These are phyloP conservation scores for Pseudomassariella vexata DNA, from an alignment of 2,329 filamentous ascomycete species.

Conservation along the genomic window DNA sequence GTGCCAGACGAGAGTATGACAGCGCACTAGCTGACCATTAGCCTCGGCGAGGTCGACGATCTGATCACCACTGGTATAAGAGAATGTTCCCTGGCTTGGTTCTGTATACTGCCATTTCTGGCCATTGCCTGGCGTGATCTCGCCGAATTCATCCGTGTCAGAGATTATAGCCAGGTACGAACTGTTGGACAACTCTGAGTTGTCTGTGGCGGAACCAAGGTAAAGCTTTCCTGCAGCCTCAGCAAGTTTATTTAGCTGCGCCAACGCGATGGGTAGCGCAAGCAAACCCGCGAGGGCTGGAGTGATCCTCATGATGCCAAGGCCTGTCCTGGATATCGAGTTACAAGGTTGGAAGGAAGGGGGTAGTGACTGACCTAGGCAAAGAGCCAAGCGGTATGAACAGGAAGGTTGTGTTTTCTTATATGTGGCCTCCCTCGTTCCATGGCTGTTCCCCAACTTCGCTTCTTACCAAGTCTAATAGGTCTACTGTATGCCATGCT, in stretches of 20 bases:
- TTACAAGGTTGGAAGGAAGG: too few species aligned
- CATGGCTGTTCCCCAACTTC: too few species aligned
- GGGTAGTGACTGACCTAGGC: too few species aligned
- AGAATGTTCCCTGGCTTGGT: conserved; percentile 49
- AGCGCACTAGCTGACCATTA: conserved; percentile 50
- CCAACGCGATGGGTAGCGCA: conserved; percentile 12
- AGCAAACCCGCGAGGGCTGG: conserved; percentile 9
- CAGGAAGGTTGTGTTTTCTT: too few species aligned
- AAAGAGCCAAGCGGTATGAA: too few species aligned
- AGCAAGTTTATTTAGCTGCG: conserved; percentile 46
- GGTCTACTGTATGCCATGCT: too few species aligned
- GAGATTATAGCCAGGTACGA: conserved; percentile 50
- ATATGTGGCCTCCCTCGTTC: too few species aligned
- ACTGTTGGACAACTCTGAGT: conserved; percentile 45
- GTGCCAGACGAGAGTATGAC: conserved; percentile 45
- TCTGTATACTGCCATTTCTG: conserved; percentile 61
- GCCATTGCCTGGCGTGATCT: conserved; percentile 58
- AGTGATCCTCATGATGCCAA: conserved; percentile 4
- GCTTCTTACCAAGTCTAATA: too few species aligned
- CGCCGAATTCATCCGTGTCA: conserved; percentile 54
- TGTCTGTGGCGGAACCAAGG: conserved; percentile 62
- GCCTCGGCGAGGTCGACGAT: conserved; percentile 40
- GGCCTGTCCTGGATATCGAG: too few species aligned
- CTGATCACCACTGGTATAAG: conserved; percentile 51
- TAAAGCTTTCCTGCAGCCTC: conserved; percentile 51